These are phyloP conservation scores for Neoboletus magnificus DNA, from an alignment of 768 basidiomycete genomes.

Conservation along the genomic window DNA sequence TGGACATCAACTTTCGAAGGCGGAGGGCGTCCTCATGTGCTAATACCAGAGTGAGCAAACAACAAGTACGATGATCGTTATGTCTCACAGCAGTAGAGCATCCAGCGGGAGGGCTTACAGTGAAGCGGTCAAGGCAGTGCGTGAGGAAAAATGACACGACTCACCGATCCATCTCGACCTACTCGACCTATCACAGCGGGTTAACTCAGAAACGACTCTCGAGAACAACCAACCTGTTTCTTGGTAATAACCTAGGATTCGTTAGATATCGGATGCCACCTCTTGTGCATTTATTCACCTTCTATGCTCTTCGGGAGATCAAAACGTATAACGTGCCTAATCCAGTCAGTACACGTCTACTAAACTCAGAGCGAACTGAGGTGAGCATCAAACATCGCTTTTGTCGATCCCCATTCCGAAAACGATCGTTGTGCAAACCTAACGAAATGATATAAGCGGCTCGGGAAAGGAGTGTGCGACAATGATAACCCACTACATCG, in stretches of 20 bases:
- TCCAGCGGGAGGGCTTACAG: constrained; percentile 69
- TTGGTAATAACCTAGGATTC: constrained; percentile 69
- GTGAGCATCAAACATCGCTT: constrained; percentile 59
- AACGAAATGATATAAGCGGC: not conserved
- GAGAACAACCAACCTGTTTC: constrained; percentile 59
- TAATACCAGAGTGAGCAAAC: constrained; percentile 23
- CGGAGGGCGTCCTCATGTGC: constrained; percentile 70
- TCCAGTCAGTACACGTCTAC: constrained; percentile 9
- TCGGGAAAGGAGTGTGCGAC: not conserved
- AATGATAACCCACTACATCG: constrained; percentile 53
- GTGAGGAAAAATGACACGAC: constrained; percentile 14
- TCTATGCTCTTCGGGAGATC: constrained; percentile 83
- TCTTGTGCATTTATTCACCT: constrained; percentile 39
- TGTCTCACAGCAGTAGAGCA: constrained; percentile 74
- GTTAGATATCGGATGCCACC: not conserved
- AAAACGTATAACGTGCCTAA: constrained; percentile 72
- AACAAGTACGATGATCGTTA: not conserved
- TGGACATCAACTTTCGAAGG: constrained; percentile 51
- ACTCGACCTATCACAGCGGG: constrained; percentile 55
- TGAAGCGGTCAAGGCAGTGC: not conserved
- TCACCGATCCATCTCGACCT: constrained; percentile 71
- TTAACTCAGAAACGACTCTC: not conserved
- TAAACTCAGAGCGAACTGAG: not conserved
- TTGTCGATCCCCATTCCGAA: constrained; percentile 90
- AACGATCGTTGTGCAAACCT: constrained; percentile 80